Evolutionary conservation across 2,329 filamentous ascomycete genomes (phyloP).

Genomic region (Fusarium sacchari): DNA sequence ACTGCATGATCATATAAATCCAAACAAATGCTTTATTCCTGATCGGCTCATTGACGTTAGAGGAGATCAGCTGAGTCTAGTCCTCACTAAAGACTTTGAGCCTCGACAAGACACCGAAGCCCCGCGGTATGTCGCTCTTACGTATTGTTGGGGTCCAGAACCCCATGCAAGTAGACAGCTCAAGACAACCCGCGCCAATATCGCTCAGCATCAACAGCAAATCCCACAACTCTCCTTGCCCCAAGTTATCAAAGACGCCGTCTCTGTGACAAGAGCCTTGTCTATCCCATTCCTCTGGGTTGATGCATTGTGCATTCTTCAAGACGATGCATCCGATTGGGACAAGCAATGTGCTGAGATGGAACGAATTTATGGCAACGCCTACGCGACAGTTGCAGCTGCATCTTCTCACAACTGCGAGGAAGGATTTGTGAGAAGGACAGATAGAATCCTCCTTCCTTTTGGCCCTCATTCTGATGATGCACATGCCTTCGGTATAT

Average conservation of each 20-base stretch:
- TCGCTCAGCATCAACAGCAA: rapidly evolving
- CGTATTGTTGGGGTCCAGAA: background rate
- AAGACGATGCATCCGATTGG: background rate
- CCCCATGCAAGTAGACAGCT: background rate
- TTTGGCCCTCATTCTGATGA: rapidly evolving
- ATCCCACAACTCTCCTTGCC: rapidly evolving
- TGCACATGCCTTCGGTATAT: rapidly evolving
- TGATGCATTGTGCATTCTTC: background rate
- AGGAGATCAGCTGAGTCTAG: rapidly evolving
- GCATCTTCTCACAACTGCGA: rapidly evolving
- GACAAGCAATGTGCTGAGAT: background rate
- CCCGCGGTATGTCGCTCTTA: rapidly evolving
- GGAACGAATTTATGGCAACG: background rate
- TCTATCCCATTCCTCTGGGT: background rate
- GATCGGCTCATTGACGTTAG: background rate
- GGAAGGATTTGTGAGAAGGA: rapidly evolving
- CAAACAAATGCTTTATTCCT: rapidly evolving
- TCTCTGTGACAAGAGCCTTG: rapidly evolving
- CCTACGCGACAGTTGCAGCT: rapidly evolving
- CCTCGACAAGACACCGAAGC: rapidly evolving
- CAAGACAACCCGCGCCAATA: rapidly evolving
- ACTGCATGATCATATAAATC: rapidly evolving
- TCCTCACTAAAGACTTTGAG: rapidly evolving
- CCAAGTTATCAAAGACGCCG: background rate
- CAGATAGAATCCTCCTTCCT: rapidly evolving